phyloP scores from a whole-genome alignment of 306 rosid genomes.

The Vigna angularis region DNA sequence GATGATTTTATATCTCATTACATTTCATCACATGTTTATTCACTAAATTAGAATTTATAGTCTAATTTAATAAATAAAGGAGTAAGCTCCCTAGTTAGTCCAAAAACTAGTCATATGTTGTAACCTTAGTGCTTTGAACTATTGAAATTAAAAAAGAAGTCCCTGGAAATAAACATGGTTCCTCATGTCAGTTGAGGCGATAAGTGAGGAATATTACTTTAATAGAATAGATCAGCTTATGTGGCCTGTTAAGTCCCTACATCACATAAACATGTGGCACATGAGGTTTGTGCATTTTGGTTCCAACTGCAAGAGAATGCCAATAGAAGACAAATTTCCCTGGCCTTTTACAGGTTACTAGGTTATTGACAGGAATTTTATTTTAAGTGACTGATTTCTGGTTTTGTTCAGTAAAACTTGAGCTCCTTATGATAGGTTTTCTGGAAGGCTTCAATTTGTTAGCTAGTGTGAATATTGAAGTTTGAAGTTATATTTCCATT shows the following conservation, averaged over 20 bases:
- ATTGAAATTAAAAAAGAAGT: not conserved
- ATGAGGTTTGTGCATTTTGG: too few species aligned
- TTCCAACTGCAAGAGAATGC: too few species aligned
- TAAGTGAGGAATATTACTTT: not conserved
- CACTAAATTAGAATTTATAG: not conserved
- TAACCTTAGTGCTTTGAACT: not conserved
- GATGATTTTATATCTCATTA: conserved; percentile 1
- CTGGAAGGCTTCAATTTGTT: too few species aligned
- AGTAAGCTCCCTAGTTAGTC: not conserved
- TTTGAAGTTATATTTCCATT: not conserved
- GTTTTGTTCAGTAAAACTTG: too few species aligned
- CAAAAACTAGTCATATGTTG: not conserved
- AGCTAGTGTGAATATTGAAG: too few species aligned
- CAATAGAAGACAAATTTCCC: too few species aligned
- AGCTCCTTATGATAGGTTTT: too few species aligned
- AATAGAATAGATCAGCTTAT: not conserved
- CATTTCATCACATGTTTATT: not conserved
- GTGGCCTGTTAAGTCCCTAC: not conserved
- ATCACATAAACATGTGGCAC: not conserved
- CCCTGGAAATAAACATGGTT: not conserved
- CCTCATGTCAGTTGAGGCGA: not conserved
- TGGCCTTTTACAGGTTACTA: too few species aligned
- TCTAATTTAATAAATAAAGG: not conserved
- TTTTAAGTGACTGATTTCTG: too few species aligned
- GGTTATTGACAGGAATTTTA: too few species aligned